Percentiles rank a stretch among this genome's conserved stretches.
Conservation (phyloP, 2,329 filamentous ascomycete genomes). For the Macrophomina pseudophaseolina region DNA sequence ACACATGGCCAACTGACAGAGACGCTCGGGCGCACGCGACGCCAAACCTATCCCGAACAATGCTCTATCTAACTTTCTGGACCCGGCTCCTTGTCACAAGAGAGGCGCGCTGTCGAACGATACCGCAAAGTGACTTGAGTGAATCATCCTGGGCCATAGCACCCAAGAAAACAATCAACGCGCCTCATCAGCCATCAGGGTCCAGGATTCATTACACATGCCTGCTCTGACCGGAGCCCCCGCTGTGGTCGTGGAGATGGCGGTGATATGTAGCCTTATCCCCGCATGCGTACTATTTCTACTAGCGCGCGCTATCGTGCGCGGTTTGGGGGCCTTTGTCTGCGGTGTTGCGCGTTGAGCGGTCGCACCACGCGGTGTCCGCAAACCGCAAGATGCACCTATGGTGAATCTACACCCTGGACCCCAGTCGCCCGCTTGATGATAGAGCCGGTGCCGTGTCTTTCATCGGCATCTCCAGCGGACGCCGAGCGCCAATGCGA, state of each 20-base stretch:
- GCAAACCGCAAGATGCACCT: background rate
- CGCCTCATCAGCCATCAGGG: constrained; percentile 12
- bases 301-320: background rate
- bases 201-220: background rate
- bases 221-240: background rate
- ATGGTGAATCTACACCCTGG: background rate
- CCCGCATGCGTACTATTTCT: constrained; percentile 9
- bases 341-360: constrained; percentile 14
- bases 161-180: background rate
- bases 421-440: background rate
- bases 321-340: background rate
- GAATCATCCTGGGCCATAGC: constrained; percentile 1
- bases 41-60: background rate
- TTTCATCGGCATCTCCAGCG: constrained; percentile 17
- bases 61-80: background rate
- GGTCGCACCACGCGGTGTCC: constrained; percentile 12
- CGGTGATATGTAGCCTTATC: constrained; percentile 16
- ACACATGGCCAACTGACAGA: background rate
- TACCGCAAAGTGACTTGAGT: background rate
- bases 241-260: constrained; percentile 2
- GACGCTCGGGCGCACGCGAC: background rate
- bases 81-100: background rate
- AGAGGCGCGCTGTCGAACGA: background rate
- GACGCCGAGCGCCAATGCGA: constrained; percentile 16
- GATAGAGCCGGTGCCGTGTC: background rate